Conservation (phyloP, 1,284 basidiomycete species). For the Limonomyces culmigenus region DNA sequence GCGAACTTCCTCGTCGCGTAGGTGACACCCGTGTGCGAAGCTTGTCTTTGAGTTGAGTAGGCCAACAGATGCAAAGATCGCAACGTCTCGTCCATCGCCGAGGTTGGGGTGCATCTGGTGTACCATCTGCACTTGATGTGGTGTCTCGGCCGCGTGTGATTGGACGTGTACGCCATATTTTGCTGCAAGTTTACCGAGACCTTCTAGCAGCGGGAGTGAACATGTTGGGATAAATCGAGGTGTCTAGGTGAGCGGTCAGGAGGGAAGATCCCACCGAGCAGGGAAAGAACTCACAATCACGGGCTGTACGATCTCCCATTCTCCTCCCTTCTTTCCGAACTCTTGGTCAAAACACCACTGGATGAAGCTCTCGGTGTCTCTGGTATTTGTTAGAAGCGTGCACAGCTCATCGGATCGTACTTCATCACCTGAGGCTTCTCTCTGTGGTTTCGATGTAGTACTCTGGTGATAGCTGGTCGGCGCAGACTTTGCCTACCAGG, state of each 20-base stretch:
- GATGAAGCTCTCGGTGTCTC: background rate
- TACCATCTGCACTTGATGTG: constrained; percentile 21
- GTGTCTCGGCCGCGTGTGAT: constrained; percentile 23
- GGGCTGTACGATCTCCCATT: constrained; percentile 1
- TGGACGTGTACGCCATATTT: constrained; percentile 17
- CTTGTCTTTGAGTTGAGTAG: constrained; percentile 9
- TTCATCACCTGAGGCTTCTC: background rate
- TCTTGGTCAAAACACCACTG: background rate
- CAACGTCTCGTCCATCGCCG: constrained; percentile 16
- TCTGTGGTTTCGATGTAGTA: background rate
- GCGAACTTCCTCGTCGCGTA: constrained; percentile 12
- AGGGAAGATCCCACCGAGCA: no score
- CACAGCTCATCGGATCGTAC: background rate
- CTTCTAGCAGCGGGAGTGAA: constrained; percentile 16
- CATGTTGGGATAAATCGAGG: constrained; percentile 25
- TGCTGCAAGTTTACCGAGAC: constrained; percentile 14
- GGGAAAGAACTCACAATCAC: no score
- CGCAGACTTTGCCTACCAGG: constrained; percentile 1
- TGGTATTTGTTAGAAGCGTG: background rate
- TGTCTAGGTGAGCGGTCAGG: no score
- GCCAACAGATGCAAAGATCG: constrained; percentile 17
- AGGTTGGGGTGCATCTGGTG: constrained; percentile 5
- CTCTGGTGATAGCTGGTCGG: background rate
- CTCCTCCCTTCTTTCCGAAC: background rate
- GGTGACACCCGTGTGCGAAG: constrained; percentile 24